A percentile compares a stretch with the other conserved stretches of the same genome.
Evolutionary conservation across 164 flowering plant species (phyloP).

Genomic region (Platanus orientalis): DNA sequence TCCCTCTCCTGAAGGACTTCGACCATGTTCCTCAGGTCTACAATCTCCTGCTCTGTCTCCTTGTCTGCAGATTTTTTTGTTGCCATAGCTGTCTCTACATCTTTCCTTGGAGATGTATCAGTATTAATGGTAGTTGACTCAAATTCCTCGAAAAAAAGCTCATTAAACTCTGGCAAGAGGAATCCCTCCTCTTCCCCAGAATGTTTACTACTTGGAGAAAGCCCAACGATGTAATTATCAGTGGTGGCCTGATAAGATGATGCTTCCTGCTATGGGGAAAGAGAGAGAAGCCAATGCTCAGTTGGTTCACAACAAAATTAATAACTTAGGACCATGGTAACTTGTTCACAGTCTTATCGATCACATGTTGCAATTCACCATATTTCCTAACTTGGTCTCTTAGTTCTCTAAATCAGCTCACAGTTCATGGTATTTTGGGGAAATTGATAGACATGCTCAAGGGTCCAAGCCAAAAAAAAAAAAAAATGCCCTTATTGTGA

Average conservation of each 20-base stretch:
- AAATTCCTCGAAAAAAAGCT: conserved; percentile 44
- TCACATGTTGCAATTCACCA: no score
- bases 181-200: conserved; percentile 43
- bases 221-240: conserved; percentile 20
- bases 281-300: not conserved
- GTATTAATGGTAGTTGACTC: conserved; percentile 18
- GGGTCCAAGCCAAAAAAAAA: not conserved
- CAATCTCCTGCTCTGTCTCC: conserved; percentile 55
- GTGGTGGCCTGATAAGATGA: conserved; percentile 8
- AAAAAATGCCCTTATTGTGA: not conserved
- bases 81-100: conserved; percentile 24
- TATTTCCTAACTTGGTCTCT: not conserved
- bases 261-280: conserved; percentile 30
- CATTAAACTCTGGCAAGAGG: conserved; percentile 61
- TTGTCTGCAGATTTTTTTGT: conserved; percentile 19
- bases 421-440: not conserved
- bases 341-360: no score
- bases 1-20: conserved; percentile 67
- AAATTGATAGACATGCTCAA: not conserved
- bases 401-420: not conserved
- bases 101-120: conserved; percentile 30
- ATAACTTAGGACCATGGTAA: not conserved
- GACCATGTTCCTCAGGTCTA: conserved; percentile 40
- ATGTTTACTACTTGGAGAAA: conserved; percentile 36
- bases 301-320: not conserved